phyloP scores from a whole-genome alignment of 257 asterid genomes.

The Solanum sejunctum region DNA sequence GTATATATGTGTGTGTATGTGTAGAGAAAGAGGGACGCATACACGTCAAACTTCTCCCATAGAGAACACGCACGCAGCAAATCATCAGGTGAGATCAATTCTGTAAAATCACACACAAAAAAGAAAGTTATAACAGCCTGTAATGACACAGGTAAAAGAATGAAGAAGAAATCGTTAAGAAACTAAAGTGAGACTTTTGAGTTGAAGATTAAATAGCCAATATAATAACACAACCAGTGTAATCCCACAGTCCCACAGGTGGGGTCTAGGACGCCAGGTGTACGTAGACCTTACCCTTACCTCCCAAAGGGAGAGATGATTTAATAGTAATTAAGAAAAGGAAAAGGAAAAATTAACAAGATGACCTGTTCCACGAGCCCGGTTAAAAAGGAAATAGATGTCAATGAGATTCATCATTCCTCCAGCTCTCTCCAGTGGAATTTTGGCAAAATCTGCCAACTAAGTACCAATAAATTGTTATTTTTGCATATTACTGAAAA shows the following conservation, averaged over 20 bases:
- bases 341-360: background rate
- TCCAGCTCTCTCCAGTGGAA: constrained; percentile 83
- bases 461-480: constrained; percentile 20
- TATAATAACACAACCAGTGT: background rate
- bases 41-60: constrained; percentile 95
- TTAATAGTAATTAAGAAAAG: background rate
- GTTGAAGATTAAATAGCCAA: background rate
- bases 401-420: constrained; percentile 91
- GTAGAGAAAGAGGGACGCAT: constrained; percentile 14
- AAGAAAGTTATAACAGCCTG: background rate
- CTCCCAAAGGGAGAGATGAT: background rate
- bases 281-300: background rate
- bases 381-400: constrained; percentile 88
- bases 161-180: background rate
- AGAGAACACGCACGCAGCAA: constrained; percentile 88
- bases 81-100: constrained; percentile 95
- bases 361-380: constrained; percentile 98
- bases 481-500: background rate
- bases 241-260: background rate
- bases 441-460: constrained; percentile 93
- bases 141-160: background rate
- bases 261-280: background rate
- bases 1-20: background rate
- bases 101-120: constrained; percentile 18
- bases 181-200: background rate